A percentile compares a stretch with the other conserved stretches of the same genome.
Conservation (phyloP, 108 stramenopile genomes). For the Conticribra guillardii region DNA sequence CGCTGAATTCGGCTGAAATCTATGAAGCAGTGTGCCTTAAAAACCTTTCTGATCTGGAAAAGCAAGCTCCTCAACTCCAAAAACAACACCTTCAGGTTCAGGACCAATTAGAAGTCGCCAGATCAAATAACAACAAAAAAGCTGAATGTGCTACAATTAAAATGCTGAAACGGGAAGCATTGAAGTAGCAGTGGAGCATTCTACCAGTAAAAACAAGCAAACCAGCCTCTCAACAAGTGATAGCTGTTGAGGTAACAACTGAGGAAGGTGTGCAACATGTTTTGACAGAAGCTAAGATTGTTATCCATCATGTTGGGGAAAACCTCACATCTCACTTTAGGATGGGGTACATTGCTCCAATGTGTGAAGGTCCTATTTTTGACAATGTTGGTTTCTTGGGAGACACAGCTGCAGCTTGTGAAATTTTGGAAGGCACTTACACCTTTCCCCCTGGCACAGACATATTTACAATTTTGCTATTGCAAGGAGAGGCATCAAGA, state of each 20-base stretch:
- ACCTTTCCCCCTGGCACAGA: conserved; percentile 10
- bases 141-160: neutral
- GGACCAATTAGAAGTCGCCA: neutral
- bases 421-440: conserved; percentile 27
- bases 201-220: no score
- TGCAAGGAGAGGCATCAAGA: conserved; percentile 10
- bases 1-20: no score
- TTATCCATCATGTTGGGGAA: neutral
- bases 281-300: neutral
- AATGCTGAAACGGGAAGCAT: neutral
- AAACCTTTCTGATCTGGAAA: no score
- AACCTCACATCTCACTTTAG: neutral
- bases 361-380: neutral
- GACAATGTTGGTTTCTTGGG: conserved; percentile 16
- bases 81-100: neutral
- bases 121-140: neutral
- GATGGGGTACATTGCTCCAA: neutral
- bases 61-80: neutral
- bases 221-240: neutral
- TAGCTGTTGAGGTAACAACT: no score
- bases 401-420: neutral
- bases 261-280: neutral
- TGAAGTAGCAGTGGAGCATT: neutral
- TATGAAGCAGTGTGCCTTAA: no score
- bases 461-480: neutral